phyloP scores from a whole-genome alignment of 2,329 filamentous ascomycete species.

The Helotiales sp. region DNA sequence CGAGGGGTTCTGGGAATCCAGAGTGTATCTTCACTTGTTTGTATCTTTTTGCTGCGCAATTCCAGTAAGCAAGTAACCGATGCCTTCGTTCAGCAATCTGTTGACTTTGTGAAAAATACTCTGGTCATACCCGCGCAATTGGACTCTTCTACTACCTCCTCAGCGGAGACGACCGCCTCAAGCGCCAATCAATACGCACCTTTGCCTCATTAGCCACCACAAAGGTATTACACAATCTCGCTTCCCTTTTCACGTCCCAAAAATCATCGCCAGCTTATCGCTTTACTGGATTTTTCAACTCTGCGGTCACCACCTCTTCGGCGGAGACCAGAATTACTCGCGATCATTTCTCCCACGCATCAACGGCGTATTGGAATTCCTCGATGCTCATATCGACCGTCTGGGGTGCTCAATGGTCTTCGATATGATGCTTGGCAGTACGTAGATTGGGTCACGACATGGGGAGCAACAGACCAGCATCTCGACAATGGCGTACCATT shows the following conservation, averaged over 20 bases:
- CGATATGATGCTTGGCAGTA: conserved; percentile 45
- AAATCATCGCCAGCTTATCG: conserved; percentile 47
- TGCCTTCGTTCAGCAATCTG: not conserved
- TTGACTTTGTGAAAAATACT: conserved; percentile 25
- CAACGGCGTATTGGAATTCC: conserved; percentile 46
- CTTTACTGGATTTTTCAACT: conserved; percentile 47
- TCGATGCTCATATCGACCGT: conserved; percentile 39
- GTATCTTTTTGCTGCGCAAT: conserved; percentile 42
- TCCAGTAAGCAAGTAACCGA: conserved; percentile 29
- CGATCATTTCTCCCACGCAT: conserved; percentile 42
- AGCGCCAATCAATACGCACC: conserved; percentile 37
- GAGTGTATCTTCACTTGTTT: not conserved
- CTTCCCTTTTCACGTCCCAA: conserved; percentile 45
- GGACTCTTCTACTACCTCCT: conserved; percentile 39
- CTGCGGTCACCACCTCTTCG: conserved; percentile 46
- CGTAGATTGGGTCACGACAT: conserved; percentile 44
- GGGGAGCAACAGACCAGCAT: conserved; percentile 36
- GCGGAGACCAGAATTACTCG: conserved; percentile 43
- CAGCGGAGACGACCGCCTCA: conserved; percentile 38
- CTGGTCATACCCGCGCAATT: conserved; percentile 35
- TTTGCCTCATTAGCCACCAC: conserved; percentile 26
- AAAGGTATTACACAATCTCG: conserved; percentile 45
- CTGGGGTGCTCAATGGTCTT: conserved; percentile 40
- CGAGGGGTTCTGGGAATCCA: too few relatives aligned
- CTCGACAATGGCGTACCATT: conserved; percentile 49